Evolutionary conservation across 176 grass and related monocot genomes (phyloP), one percentile per base, ranked within the genome.

Genomic region (Echinochloa phyllopogon): DNA sequence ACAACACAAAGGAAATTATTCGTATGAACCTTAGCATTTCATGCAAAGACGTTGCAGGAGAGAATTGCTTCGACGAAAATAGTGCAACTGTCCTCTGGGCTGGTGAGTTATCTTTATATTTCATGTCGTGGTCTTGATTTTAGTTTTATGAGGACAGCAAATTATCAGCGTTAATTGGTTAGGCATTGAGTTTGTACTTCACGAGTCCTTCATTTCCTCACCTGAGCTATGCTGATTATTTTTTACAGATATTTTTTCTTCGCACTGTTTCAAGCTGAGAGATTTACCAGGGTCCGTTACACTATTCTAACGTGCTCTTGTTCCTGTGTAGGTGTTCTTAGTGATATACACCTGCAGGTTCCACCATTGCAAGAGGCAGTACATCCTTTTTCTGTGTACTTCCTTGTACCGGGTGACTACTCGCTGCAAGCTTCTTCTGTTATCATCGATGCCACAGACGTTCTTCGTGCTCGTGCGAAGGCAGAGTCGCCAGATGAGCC

Each of bases 1-100:
- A 99, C 69, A 99, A 99, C 65, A 99, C 96, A 8, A 99, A 94
- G 42, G 96, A 96, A 90, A 91, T 66, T 83, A 99, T 99, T 77
- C 69, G 6, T 75, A 94, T 99, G 90, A 94, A 86, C 78, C 94
- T 96, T 51, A 92, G 80, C 57, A 83, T 99, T 82, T 88, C 90
- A 76, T 99, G 96, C 80, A 96, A 81, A 89, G 96, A 99, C 90
- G 96, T 99, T 42, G 96, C 96, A 6, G 94, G 96, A 77, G 65
- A 91, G 38, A 99, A 96, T 89, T 99, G 96, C 73, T 89, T 90
- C 0, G 90, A 96, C 1, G 91, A 94, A 80, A 91, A 91, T 75
- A 95, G 88, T 72, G 89, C 88, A 38, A 99, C 96, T 27, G 91
- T 96, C 37, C 86, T 99, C 44, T 99, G 91, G 94, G 88, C 93